A percentile compares a stretch with the other conserved stretches of the same genome.
These are phyloP conservation scores for Bryum argenteum DNA, from an alignment of 225 moss, liverwort and hornwort genomes.

Conservation along the genomic window DNA sequence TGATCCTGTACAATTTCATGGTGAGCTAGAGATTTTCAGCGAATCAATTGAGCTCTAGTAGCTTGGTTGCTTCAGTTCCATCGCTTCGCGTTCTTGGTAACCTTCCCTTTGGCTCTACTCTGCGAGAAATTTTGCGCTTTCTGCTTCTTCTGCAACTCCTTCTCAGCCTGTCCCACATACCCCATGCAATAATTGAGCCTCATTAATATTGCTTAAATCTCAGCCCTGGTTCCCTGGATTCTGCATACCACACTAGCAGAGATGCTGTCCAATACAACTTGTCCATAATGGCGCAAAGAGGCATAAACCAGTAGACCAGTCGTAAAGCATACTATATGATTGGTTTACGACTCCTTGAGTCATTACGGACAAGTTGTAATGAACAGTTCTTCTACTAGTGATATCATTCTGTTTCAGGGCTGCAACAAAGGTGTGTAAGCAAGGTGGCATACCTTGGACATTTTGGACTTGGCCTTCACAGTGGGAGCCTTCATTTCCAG, in stretches of 20 bases:
- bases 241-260: too few species aligned
- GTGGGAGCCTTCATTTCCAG: constrained; percentile 76
- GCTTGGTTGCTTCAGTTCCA: constrained; percentile 62
- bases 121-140: constrained; percentile 77
- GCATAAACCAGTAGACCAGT: too few species aligned
- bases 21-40: constrained; percentile 23
- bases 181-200: not conserved
- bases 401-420: too few species aligned
- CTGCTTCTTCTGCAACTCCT: constrained; percentile 92
- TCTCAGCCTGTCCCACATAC: constrained; percentile 61
- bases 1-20: constrained; percentile 16
- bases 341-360: too few species aligned
- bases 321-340: too few species aligned
- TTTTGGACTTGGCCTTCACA: constrained; percentile 96
- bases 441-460: constrained; percentile 62
- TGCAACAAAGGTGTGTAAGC: too few species aligned
- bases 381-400: too few species aligned
- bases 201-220: too few species aligned
- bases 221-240: too few species aligned
- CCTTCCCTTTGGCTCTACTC: constrained; percentile 78
- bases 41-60: constrained; percentile 11
- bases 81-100: constrained; percentile 83
- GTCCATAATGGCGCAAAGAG: too few species aligned
- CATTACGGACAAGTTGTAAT: too few species aligned
- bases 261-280: too few species aligned